Base-by-base conservation (phyloP, 129 eudicot genomes). In the Scalesia atractyloides region DNA sequence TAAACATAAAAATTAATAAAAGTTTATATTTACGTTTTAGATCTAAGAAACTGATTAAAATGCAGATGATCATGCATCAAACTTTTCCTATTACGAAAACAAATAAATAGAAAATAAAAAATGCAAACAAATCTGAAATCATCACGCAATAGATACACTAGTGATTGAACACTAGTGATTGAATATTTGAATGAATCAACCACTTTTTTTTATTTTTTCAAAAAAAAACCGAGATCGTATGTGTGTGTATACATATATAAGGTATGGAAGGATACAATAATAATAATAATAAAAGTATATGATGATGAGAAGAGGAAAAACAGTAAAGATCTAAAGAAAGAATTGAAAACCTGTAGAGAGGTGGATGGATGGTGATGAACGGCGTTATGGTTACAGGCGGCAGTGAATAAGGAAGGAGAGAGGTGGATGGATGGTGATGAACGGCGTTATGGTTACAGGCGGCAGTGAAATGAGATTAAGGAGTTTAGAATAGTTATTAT, bases 351-450 rank as follows among this genome's bases (percentile, higher is more conserved):
- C 67, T 67, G 66, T 58, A 11, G 1, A 15, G 19, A 74, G 61
- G 7, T 16, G 65, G 48, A 61, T 17, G 60, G 49, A 64, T 51
- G 5, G 64, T 26, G 34, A 2, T 19, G 68, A 24, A 39, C 8
- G 9, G 33, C 12, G 73, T n/a, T n/a, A 68, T 53, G 58, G 64
- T 56, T n/a, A 58, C 47, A n/a, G 46, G 48, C 18, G 78, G 69
- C 47, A n/a, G 78, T 19, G 70, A 73, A 48, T 26, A 7, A 15
- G 5, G 77, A 57, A 47, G 19, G 66, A 17, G 64, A 11, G 52
- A 30, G 72, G 49, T n/a, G n/a, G n/a, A n/a, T n/a, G n/a, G n/a
- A n/a, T n/a, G n/a, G n/a, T n/a, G n/a, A n/a, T n/a, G n/a, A n/a
- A n/a, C n/a, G n/a, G n/a, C n/a, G n/a, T n/a, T n/a, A n/a, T n/a